Conservation (phyloP, 768 basidiomycete genomes). For the Kwoniella shandongensis region DNA sequence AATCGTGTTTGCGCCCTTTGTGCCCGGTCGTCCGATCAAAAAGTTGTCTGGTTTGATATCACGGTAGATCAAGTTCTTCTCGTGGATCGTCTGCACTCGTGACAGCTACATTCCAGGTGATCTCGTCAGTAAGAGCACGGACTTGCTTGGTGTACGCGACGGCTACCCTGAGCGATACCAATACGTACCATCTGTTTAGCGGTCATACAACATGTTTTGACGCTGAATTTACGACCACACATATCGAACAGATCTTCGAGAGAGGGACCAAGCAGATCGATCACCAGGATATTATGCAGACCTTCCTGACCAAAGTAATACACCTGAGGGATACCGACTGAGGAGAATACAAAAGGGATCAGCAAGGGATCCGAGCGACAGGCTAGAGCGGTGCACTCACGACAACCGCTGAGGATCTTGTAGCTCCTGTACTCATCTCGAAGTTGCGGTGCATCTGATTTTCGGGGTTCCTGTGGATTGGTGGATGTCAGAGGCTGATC, state of each 20-base stretch:
- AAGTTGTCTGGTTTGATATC: slow-evolving; percentile 99
- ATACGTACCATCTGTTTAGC: slow-evolving; percentile 91
- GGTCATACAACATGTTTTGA: slow-evolving; percentile 98
- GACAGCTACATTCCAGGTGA: slow-evolving; percentile 75
- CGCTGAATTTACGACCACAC: slow-evolving; percentile 95
- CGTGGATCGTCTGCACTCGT: slow-evolving; percentile 96
- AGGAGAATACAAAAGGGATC: slow-evolving; percentile 2
- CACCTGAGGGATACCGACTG: slow-evolving; percentile 97
- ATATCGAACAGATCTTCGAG: slow-evolving; percentile 98
- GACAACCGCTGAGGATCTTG: slow-evolving; percentile 85
- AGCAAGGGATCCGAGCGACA: slow-evolving; percentile 16
- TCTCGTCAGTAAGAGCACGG: too few relatives aligned
- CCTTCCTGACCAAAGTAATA: slow-evolving; percentile 99
- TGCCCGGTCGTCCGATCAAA: slow-evolving; percentile 88
- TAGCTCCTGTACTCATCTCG: slow-evolving; percentile 99
- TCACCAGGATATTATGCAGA: slow-evolving; percentile 96
- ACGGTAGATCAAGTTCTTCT: slow-evolving; percentile 98
- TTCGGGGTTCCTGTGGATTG: slow-evolving; percentile 62
- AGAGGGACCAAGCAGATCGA: slow-evolving; percentile 94
- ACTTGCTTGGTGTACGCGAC: too few relatives aligned
- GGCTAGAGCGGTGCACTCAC: slow-evolving; percentile 60
- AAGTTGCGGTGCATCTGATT: slow-evolving; percentile 96
- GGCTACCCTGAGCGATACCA: not conserved
- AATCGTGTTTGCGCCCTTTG: slow-evolving; percentile 74
- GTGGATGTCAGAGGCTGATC: not conserved